phyloP scores from a whole-genome alignment of 495 filamentous ascomycete genomes.

The Penicillium antarcticum region DNA sequence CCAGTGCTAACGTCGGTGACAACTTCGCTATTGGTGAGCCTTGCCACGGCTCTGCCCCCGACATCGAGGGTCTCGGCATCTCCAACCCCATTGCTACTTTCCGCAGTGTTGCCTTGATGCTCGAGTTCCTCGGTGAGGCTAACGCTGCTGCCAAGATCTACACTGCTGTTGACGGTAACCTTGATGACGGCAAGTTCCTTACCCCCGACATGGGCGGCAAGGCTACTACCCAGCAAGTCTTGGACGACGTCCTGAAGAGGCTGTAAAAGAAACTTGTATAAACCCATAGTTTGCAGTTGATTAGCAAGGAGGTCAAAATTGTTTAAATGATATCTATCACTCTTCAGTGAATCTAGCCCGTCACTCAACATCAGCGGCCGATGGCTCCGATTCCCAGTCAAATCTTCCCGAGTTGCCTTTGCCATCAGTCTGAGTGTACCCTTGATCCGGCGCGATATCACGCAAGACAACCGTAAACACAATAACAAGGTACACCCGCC shows the following conservation, averaged over 20 bases:
- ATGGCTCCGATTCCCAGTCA: conserved; percentile 24
- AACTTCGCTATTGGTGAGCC: conserved; percentile 96
- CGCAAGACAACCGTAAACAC: conserved; percentile 63
- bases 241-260: conserved; percentile 83
- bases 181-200: conserved; percentile 77
- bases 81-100: conserved; percentile 96
- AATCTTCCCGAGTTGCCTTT: conserved; percentile 19
- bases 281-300: neutral
- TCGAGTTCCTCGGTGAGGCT: conserved; percentile 89
- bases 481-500: conserved; percentile 72
- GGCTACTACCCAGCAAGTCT: conserved; percentile 82
- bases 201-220: conserved; percentile 90
- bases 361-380: conserved; percentile 21
- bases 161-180: conserved; percentile 83
- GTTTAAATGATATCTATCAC: neutral
- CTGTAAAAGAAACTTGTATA: conserved; percentile 52
- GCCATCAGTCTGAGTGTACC: conserved; percentile 2
- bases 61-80: conserved; percentile 89
- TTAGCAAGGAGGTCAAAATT: conserved; percentile 1
- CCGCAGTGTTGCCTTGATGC: conserved; percentile 86
- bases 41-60: conserved; percentile 93
- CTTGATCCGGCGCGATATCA: conserved; percentile 11
- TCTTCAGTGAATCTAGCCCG: neutral
- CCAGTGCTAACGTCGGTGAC: conserved; percentile 94
- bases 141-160: conserved; percentile 86